These are phyloP conservation scores for Tetradesmus obliquus DNA, from an alignment of 139 green algal genomes.

Conservation along the genomic window DNA sequence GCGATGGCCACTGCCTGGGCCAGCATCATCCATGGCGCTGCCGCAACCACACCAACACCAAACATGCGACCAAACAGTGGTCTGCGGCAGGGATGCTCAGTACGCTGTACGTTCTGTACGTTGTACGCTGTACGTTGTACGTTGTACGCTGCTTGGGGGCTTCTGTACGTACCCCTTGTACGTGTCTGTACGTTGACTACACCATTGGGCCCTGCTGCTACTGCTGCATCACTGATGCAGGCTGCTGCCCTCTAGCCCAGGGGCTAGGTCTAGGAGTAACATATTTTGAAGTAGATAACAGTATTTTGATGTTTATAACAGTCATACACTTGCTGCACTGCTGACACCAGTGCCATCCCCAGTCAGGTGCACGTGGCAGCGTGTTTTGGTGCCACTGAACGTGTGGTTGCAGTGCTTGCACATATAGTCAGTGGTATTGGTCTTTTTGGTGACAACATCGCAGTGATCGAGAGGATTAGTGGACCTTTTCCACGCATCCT, in stretches of 20 bases:
- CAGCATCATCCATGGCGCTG: too few relatives aligned
- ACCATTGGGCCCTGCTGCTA: not conserved
- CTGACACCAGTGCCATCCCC: not conserved
- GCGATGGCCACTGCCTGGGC: too few relatives aligned
- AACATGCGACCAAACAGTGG: too few relatives aligned
- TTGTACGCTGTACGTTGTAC: too few relatives aligned
- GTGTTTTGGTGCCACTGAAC: not conserved
- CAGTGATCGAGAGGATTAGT: not conserved
- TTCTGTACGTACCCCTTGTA: not conserved
- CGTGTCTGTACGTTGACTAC: not conserved
- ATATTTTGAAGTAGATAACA: too few relatives aligned
- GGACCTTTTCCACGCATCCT: not conserved
- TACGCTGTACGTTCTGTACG: not conserved
- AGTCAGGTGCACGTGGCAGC: not conserved
- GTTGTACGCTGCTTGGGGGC: too few relatives aligned
- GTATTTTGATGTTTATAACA: too few relatives aligned
- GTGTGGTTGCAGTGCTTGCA: not conserved
- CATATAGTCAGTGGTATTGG: not conserved
- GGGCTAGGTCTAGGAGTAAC: too few relatives aligned
- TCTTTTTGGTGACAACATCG: not conserved
- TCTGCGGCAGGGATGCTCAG: not conserved
- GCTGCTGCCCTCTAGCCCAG: too few relatives aligned
- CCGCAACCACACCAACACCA: too few relatives aligned
- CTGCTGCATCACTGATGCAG: too few relatives aligned
- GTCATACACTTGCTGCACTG: not conserved